Conservation (phyloP, 1,284 basidiomycete species). For the Wallemia ichthyophaga region DNA sequence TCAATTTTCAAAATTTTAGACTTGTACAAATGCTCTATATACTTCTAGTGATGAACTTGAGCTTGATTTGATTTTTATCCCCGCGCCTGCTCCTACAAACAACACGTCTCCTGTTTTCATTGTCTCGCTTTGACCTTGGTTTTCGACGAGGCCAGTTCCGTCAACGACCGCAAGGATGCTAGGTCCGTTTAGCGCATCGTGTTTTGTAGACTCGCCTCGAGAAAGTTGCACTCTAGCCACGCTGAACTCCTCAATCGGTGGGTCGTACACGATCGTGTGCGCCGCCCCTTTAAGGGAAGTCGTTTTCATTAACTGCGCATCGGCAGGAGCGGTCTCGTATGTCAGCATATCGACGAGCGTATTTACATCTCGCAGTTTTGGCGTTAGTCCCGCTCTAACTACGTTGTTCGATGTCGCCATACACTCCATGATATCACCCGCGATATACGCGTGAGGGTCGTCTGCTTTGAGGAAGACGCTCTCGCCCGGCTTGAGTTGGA, state of each 20-base stretch:
- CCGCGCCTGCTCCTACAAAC: conserved; percentile 47
- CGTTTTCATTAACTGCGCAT: conserved; percentile 6
- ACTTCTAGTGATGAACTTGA: conserved; percentile 22
- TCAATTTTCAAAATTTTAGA: conserved; percentile 1
- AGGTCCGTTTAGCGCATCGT: conserved; percentile 42
- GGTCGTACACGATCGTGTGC: conserved; percentile 42
- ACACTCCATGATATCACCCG: conserved; percentile 80
- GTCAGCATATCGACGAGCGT: conserved; percentile 71
- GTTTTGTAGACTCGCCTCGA: conserved; percentile 18
- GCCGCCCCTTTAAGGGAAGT: conserved; percentile 8
- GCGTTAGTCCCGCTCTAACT: conserved; percentile 88
- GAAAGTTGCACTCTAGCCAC: conserved; percentile 36
- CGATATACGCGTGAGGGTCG: conserved; percentile 87
- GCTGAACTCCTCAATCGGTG: conserved; percentile 78
- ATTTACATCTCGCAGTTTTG: conserved; percentile 73
- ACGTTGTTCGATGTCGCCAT: conserved; percentile 99
- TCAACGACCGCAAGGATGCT: conserved; percentile 49
- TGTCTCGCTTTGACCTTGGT: conserved; percentile 15
- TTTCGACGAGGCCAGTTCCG: conserved; percentile 25
- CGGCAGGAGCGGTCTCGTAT: conserved; percentile 27
- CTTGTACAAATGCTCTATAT: conserved; percentile 40
- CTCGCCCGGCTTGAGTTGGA: conserved; percentile 47
- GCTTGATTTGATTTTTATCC: conserved; percentile 22
- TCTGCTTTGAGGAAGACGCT: conserved; percentile 85
- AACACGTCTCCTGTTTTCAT: conserved; percentile 41